A percentile compares a stretch with the other conserved stretches of the same genome.
phyloP scores from a whole-genome alignment of 495 filamentous ascomycete species.

The Neurospora sp. region DNA sequence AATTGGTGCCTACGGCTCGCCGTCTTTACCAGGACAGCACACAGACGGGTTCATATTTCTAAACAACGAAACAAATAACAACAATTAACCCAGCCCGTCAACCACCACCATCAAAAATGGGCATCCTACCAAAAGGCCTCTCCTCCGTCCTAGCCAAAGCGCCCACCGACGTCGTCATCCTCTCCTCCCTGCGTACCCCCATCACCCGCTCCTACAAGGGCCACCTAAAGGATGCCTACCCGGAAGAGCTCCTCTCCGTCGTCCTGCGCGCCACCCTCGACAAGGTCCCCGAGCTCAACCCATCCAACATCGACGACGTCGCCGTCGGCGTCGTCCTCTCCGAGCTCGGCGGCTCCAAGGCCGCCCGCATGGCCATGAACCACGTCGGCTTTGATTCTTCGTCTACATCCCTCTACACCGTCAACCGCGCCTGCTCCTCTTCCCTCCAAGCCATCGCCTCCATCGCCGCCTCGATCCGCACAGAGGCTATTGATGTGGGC shows the following conservation, averaged over 20 bases:
- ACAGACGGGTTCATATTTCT: neutral
- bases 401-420: constrained; percentile 64
- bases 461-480: constrained; percentile 60
- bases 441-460: constrained; percentile 64
- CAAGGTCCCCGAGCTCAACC: constrained; percentile 64
- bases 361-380: constrained; percentile 80
- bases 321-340: constrained; percentile 79
- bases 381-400: constrained; percentile 63
- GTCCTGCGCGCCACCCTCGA: constrained; percentile 77
- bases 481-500: constrained; percentile 64
- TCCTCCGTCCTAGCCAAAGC: constrained; percentile 70
- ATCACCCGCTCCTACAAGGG: constrained; percentile 76
- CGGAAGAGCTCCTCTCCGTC: constrained; percentile 73
- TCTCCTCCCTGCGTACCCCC: constrained; percentile 79
- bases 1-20: neutral
- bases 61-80: neutral
- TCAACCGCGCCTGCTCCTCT: constrained; percentile 79
- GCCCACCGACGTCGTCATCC: constrained; percentile 76
- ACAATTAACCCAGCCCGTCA: neutral
- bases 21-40: neutral
- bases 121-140: constrained; percentile 43
- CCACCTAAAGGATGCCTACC: constrained; percentile 77
- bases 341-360: constrained; percentile 85
- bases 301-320: constrained; percentile 64
- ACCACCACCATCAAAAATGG: constrained; percentile 10